A percentile compares a stretch with the other conserved stretches of the same genome.
Evolutionary conservation across 768 basidiomycete species (phyloP).

Genomic region (Pleurotus pulmonarius): DNA sequence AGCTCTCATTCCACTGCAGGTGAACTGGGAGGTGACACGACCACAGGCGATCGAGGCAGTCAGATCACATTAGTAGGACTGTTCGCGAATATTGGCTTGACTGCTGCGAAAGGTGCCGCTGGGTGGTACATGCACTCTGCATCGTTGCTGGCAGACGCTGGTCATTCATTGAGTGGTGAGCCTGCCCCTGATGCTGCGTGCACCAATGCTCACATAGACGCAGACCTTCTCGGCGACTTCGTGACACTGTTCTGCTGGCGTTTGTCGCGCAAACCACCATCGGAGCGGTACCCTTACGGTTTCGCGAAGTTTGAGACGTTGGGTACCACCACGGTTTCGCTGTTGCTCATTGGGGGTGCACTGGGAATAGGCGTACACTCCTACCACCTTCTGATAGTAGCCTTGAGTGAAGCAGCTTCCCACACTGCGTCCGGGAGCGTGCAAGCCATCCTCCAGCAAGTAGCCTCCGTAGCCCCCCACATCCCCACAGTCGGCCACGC

Average conservation of each 20-base stretch:
- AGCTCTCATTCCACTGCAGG: constrained; percentile 17
- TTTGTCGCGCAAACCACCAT: constrained; percentile 78
- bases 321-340: constrained; percentile 86
- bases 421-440: constrained; percentile 60
- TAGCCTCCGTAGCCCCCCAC: constrained; percentile 53
- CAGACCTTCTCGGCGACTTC: constrained; percentile 86
- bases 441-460: constrained; percentile 57
- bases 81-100: constrained; percentile 77
- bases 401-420: constrained; percentile 63
- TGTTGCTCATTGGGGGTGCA: constrained; percentile 82
- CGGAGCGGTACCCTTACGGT: constrained; percentile 78
- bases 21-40: background rate
- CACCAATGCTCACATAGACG: background rate
- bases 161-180: constrained; percentile 84
- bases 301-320: constrained; percentile 95
- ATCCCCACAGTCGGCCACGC: constrained; percentile 51
- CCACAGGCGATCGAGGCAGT: constrained; percentile 73
- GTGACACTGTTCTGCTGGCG: constrained; percentile 89
- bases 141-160: constrained; percentile 88
- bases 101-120: constrained; percentile 79
- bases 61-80: constrained; percentile 85
- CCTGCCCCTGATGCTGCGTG: constrained; percentile 12
- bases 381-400: constrained; percentile 74
- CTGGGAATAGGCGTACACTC: constrained; percentile 89
- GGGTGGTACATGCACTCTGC: constrained; percentile 91